Base-by-base conservation (phyloP, 129 eudicot genomes). In the Kitagawia praeruptora region DNA sequence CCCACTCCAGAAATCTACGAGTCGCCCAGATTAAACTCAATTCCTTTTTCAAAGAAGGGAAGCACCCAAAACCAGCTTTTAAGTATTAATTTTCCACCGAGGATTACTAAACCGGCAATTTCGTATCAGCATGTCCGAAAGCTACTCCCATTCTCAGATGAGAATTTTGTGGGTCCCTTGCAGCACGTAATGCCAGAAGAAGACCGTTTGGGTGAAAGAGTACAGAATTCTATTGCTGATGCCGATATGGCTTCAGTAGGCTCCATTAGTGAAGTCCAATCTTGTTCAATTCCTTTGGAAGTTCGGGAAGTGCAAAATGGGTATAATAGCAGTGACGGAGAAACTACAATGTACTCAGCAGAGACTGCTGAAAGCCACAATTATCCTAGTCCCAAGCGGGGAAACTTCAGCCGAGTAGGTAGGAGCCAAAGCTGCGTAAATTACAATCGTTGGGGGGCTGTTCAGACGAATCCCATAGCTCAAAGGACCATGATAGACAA, bases 361-460 rank as follows among this genome's bases (percentile, higher is more conserved):
- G 98, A 95, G 82, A 95, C 98, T 6, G 97, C 98, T 0, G 98
- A 95, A 83, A 95, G 98, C 83, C 89, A 92, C 27, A 95, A 95
- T 80, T 90, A 81, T 77, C 84, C 98, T 28, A 92, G 96, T 63
- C 98, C 98, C 3, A 87, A 83, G 76, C 89, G 66, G 67, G 89
- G 90, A 51, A 80, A 82, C 86, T 84, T 87, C 40, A 87, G 90
- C 76, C 91, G 81, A 49, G 97, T 94, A 0, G 94, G 98, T 41
- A 90, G 98, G 92, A 94, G 98, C 83, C 98, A 94, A 70, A 94
- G 98, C 78, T 92, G 98, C 61, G 97, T 94, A 77, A 88, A 83
- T 77, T 86, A 94, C 85, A 94, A 88, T 85, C 82, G 98, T 39
- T 94, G 97, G 98, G 97, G 89, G 28, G 83, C 98, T 15, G 88